Conservation (phyloP, 768 basidiomycete genomes). For the Exsudoporus frostii region DNA sequence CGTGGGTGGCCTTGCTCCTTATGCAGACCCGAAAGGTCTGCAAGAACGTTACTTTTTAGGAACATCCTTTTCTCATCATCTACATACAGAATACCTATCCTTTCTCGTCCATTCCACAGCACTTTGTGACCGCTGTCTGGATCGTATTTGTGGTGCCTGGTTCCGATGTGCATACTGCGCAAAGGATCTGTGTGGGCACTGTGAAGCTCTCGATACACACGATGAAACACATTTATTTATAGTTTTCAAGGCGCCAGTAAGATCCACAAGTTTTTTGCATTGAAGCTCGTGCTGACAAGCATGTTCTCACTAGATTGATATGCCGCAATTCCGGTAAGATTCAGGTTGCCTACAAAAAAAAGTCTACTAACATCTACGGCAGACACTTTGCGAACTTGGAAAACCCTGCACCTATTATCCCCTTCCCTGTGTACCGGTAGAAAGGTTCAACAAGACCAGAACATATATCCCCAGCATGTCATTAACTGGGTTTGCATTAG, state of each 20-base stretch:
- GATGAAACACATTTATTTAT: slow-evolving; percentile 81
- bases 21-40: slow-evolving; percentile 56
- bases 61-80: not conserved
- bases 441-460: not conserved
- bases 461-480: not conserved
- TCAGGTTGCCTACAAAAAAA: not conserved
- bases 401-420: slow-evolving; percentile 58
- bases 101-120: slow-evolving; percentile 61
- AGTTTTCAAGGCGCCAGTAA: slow-evolving; percentile 80
- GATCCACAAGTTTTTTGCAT: slow-evolving; percentile 14
- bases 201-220: slow-evolving; percentile 80
- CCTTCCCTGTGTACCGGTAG: slow-evolving; percentile 57
- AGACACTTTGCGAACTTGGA: slow-evolving; percentile 60
- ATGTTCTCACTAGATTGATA: slow-evolving; percentile 53
- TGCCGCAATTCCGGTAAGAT: slow-evolving; percentile 66
- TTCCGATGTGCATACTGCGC: slow-evolving; percentile 86
- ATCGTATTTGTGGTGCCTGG: slow-evolving; percentile 83
- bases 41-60: not conserved
- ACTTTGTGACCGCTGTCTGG: slow-evolving; percentile 85
- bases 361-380: slow-evolving; percentile 9
- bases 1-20: slow-evolving; percentile 33
- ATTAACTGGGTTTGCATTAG: slow-evolving; percentile 3
- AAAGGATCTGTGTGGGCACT: slow-evolving; percentile 82
- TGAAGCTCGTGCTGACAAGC: slow-evolving; percentile 4
- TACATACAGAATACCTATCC: slow-evolving; percentile 54